Evolutionary conservation across 371 early-diverging fungal species (phyloP).

Genomic region (Mortierella sp.): DNA sequence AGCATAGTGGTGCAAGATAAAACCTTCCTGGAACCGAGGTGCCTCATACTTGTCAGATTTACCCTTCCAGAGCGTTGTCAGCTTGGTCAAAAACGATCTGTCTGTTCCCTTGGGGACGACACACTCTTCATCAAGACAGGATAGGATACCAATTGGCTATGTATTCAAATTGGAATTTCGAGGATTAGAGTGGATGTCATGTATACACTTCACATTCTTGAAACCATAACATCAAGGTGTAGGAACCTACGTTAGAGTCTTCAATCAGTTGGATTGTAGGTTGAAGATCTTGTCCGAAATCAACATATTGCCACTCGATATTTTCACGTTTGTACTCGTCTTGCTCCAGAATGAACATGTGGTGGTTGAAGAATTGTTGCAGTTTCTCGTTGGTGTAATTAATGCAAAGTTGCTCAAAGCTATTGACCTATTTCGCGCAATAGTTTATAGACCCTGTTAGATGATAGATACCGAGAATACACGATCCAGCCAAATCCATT

Average conservation of each 20-base stretch:
- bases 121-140: slow-evolving; percentile 99
- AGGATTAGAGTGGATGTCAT: not conserved
- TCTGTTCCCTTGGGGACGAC: slow-evolving; percentile 99
- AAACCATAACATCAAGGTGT: not conserved
- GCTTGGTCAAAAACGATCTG: slow-evolving; percentile 95
- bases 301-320: slow-evolving; percentile 99
- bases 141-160: slow-evolving; percentile 97
- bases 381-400: slow-evolving; percentile 99
- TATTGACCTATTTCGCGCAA: slow-evolving; percentile 76
- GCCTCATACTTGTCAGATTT: slow-evolving; percentile 90
- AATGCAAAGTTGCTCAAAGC: slow-evolving; percentile 99
- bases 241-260: slow-evolving; percentile 79
- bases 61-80: slow-evolving; percentile 90
- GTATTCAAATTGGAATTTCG: not conserved
- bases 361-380: slow-evolving; percentile 99
- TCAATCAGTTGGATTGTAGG: slow-evolving; percentile 99
- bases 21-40: slow-evolving; percentile 93
- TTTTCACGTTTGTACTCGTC: slow-evolving; percentile 98
- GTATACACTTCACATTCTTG: not conserved
- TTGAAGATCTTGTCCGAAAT: slow-evolving; percentile 99
- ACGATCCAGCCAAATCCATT: not conserved
- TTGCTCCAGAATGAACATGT: slow-evolving; percentile 99
- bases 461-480: no score
- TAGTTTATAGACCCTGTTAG: not conserved
- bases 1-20: slow-evolving; percentile 98